phyloP scores from a whole-genome alignment of 257 asterid species.

The Paraleonurus japonicus region DNA sequence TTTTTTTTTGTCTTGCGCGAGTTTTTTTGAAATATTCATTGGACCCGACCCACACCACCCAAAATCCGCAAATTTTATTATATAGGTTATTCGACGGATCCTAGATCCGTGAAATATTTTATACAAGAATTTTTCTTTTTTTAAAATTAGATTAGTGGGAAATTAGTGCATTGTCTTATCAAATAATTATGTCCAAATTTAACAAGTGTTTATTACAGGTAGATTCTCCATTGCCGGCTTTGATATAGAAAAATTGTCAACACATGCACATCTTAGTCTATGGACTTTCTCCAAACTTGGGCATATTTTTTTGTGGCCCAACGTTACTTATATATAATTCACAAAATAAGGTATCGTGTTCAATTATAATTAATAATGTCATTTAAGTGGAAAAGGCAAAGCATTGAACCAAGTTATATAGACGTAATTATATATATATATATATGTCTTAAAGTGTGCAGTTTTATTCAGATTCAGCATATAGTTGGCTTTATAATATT shows the following conservation, averaged over 20 bases:
- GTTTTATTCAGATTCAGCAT: background rate
- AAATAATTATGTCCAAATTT: background rate
- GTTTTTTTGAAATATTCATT: too few species aligned
- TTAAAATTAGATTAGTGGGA: conserved; percentile 11
- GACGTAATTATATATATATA: conserved; percentile 4
- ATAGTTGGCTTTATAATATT: conserved; percentile 3
- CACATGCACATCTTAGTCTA: background rate
- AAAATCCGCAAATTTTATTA: too few species aligned
- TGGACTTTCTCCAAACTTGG: conserved; percentile 6
- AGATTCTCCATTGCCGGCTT: conserved; percentile 28
- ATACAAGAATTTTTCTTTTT: too few species aligned
- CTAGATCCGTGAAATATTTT: too few species aligned
- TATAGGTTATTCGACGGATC: too few species aligned
- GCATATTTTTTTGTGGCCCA: conserved; percentile 3
- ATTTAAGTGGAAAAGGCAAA: conserved; percentile 1
- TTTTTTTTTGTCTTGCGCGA: too few species aligned
- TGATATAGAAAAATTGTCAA: conserved; percentile 15
- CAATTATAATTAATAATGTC: background rate
- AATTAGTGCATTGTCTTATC: conserved; percentile 13
- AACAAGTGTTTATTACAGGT: background rate
- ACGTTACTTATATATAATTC: background rate
- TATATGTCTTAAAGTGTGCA: background rate
- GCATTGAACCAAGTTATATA: background rate
- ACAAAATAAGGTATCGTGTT: conserved; percentile 22
- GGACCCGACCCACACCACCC: too few species aligned